These are phyloP conservation scores for Cicer pinnatifidum DNA, from an alignment of 306 rosid genomes.

Conservation along the genomic window DNA sequence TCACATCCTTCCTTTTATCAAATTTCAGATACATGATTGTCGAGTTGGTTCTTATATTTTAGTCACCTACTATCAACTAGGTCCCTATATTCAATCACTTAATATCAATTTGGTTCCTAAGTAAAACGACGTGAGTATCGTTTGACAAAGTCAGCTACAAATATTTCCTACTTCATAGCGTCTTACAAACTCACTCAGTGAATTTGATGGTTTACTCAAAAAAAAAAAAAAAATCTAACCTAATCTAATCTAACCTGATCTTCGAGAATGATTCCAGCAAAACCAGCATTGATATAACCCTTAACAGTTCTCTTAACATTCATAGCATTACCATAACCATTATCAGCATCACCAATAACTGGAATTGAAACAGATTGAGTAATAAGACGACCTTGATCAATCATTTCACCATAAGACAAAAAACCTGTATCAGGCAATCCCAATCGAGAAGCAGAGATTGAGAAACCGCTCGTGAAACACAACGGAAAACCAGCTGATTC, in stretches of 20 bases:
- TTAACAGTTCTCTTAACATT: conserved; percentile 85
- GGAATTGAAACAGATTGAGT: conserved; percentile 83
- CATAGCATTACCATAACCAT: conserved; percentile 88
- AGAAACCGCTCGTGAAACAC: conserved; percentile 87
- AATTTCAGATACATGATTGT: too few relatives aligned
- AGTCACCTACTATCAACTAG: too few relatives aligned
- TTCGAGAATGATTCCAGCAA: conserved; percentile 80
- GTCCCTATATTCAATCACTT: too few relatives aligned
- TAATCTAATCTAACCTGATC: conserved; percentile 62
- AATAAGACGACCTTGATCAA: conserved; percentile 76
- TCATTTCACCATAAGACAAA: conserved; percentile 84
- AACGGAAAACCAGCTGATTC: conserved; percentile 70
- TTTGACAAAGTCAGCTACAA: too few relatives aligned
- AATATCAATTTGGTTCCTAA: too few relatives aligned
- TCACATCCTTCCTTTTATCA: too few relatives aligned
- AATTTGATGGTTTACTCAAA: too few relatives aligned
- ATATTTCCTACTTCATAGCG: too few relatives aligned
- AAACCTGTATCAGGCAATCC: conserved; percentile 85
- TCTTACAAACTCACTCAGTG: too few relatives aligned
- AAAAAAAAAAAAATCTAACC: not conserved
- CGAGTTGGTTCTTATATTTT: too few relatives aligned
- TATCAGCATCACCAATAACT: conserved; percentile 79
- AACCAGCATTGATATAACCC: conserved; percentile 75
- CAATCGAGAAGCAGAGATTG: conserved; percentile 72
- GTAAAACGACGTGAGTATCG: too few relatives aligned